phyloP scores from a whole-genome alignment of 371 early-diverging fungal species.

The Funneliformis caledonium region DNA sequence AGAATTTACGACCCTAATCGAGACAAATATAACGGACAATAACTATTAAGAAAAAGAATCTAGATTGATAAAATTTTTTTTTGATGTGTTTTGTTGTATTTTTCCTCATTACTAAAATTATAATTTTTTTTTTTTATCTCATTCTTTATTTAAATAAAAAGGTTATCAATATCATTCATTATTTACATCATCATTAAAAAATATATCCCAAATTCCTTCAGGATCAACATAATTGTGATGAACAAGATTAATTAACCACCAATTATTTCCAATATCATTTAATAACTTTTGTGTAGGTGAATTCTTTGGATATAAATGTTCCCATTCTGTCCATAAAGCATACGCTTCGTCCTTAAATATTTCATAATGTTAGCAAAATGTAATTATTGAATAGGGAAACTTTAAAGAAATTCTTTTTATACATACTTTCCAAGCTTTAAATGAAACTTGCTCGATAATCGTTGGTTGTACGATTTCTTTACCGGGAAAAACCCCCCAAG shows the following conservation, averaged over 20 bases:
- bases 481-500: conserved; percentile 98
- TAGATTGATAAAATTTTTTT: no score
- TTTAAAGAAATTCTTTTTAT: neutral
- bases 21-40: no score
- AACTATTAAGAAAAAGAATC: no score
- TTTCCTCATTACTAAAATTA: no score
- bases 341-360: conserved; percentile 77
- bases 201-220: conserved; percentile 48
- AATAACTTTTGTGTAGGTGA: conserved; percentile 65
- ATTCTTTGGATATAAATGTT: conserved; percentile 67
- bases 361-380: neutral
- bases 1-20: no score
- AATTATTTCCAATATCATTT: conserved; percentile 64
- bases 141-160: no score
- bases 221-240: conserved; percentile 83
- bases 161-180: neutral
- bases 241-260: conserved; percentile 91
- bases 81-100: no score
- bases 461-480: conserved; percentile 95
- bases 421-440: conserved; percentile 87
- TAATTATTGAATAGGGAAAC: neutral
- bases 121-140: no score
- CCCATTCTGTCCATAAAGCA: conserved; percentile 92
- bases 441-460: conserved; percentile 85
- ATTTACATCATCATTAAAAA: neutral